Evolutionary conservation across 2,329 filamentous ascomycete genomes (phyloP), one percentile per base, ranked within the genome.

Genomic region (Diaporthe humulicola): DNA sequence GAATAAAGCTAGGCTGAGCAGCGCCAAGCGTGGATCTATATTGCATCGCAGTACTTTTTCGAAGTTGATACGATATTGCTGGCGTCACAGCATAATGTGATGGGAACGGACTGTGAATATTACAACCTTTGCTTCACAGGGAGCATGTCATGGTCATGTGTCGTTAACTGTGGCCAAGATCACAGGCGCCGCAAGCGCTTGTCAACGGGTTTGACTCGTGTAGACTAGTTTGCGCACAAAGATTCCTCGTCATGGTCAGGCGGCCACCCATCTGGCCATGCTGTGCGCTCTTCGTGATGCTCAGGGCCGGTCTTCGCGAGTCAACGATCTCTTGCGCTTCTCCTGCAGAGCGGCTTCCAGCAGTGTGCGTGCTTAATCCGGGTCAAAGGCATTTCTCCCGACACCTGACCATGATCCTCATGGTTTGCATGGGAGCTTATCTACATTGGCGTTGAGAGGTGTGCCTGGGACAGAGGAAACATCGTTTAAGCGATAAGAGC

Each of bases 1-100:
- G 22, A 52, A 54, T 15, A 36, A 36, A 52, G 45, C 64, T 69
- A 54, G 64, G 64, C 64, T 54, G 64, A 54, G 40, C 64, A 19
- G 48, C 48, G 45, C 64, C 64, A 38, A 54, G 45, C 33, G 14
- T 25, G 45, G 45, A 22, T 19, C 30, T 64, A 54, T 54, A 69
- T 54, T 40, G 25, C 64, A 40, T 25, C 4, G 45, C n/a, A 9
- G n/a, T 22, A n/a, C 4, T 22, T 45, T 19, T 52, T 22, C 2
- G 15, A 40, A 14, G 8, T 54, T 36, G 33, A 22, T 2, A 9
- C 14, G 14, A 19, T 40, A 54, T 69, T 14, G 42, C 42, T 50
- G 45, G 45, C 48, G n/a, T 69, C 30, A 54, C 48, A 38, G n/a
- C 64, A 69, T 28, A 17, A 38, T 69, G 17, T 30, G 38, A 40